phyloP scores from a whole-genome alignment of 371 early-diverging fungal species.

The Mucor saturninus region DNA sequence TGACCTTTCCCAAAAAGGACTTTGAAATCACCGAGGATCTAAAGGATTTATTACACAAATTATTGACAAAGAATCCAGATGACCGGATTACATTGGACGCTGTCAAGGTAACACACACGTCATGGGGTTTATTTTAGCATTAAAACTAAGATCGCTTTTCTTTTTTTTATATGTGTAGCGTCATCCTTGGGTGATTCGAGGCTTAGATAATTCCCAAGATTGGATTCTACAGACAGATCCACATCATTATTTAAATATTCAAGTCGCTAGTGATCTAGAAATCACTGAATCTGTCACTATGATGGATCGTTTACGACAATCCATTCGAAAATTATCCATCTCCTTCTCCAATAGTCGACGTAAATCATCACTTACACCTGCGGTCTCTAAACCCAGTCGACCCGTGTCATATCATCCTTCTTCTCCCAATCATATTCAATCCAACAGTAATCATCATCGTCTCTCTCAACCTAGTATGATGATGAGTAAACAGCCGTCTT shows the following conservation, averaged over 20 bases:
- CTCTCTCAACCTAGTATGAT: constrained; percentile 13
- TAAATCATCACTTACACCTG: constrained; percentile 4
- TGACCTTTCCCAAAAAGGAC: constrained; percentile 28
- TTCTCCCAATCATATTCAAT: not conserved
- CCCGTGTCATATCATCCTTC: constrained; percentile 6
- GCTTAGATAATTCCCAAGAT: constrained; percentile 57
- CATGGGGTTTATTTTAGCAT: not conserved
- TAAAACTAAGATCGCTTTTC: not conserved
- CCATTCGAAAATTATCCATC: constrained; percentile 64
- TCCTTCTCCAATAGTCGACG: constrained; percentile 49
- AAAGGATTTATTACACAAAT: constrained; percentile 66
- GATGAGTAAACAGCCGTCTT: constrained; percentile 25
- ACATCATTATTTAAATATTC: constrained; percentile 28
- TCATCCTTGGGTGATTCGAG: constrained; percentile 88
- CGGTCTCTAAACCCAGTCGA: constrained; percentile 1
- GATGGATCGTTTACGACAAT: constrained; percentile 43
- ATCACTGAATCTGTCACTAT: constrained; percentile 28
- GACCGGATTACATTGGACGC: constrained; percentile 80
- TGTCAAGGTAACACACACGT: constrained; percentile 45
- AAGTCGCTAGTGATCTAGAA: constrained; percentile 38
- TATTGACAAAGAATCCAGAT: constrained; percentile 84
- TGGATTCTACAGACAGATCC: constrained; percentile 41
- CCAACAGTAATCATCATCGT: constrained; percentile 7
- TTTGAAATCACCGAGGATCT: constrained; percentile 26
- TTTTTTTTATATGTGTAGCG: constrained; percentile 29